These are phyloP conservation scores for Scheffersomyces coipomensis DNA, from an alignment of 805 yeast species.

Conservation along the genomic window DNA sequence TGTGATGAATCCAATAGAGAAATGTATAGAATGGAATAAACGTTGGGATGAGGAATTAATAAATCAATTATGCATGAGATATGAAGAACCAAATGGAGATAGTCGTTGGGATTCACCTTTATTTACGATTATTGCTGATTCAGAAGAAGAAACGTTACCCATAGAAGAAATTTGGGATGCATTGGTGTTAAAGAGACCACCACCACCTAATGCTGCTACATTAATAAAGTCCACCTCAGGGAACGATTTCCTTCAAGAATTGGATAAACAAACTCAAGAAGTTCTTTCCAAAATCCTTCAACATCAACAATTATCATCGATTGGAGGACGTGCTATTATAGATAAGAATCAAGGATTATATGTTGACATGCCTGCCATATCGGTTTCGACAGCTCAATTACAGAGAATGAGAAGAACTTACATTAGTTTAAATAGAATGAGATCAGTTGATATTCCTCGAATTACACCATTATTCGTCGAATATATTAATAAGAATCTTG, in stretches of 20 bases:
- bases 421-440: slow-evolving; percentile 74
- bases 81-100: slow-evolving; percentile 87
- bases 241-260: slow-evolving; percentile 70
- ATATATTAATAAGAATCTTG: slow-evolving; percentile 65
- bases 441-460: slow-evolving; percentile 68
- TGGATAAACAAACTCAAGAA: slow-evolving; percentile 68
- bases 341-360: slow-evolving; percentile 41
- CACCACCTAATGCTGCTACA: slow-evolving; percentile 85
- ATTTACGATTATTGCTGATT: slow-evolving; percentile 60
- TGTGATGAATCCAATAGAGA: slow-evolving; percentile 64
- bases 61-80: slow-evolving; percentile 73
- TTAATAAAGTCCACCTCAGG: slow-evolving; percentile 76
- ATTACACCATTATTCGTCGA: slow-evolving; percentile 75
- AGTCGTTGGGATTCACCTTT: slow-evolving; percentile 94
- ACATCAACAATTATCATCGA: slow-evolving; percentile 51
- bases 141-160: slow-evolving; percentile 50
- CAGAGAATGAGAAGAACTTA: slow-evolving; percentile 84
- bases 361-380: slow-evolving; percentile 61
- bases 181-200: slow-evolving; percentile 56
- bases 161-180: slow-evolving; percentile 67
- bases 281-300: slow-evolving; percentile 64
- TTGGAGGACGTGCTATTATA: slow-evolving; percentile 52
- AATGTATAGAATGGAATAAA: slow-evolving; percentile 63
- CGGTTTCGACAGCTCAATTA: slow-evolving; percentile 69
- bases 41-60: slow-evolving; percentile 69